These are phyloP conservation scores for Botryosphaeria dothidea DNA, from an alignment of 2,329 filamentous ascomycete species.

Conservation along the genomic window DNA sequence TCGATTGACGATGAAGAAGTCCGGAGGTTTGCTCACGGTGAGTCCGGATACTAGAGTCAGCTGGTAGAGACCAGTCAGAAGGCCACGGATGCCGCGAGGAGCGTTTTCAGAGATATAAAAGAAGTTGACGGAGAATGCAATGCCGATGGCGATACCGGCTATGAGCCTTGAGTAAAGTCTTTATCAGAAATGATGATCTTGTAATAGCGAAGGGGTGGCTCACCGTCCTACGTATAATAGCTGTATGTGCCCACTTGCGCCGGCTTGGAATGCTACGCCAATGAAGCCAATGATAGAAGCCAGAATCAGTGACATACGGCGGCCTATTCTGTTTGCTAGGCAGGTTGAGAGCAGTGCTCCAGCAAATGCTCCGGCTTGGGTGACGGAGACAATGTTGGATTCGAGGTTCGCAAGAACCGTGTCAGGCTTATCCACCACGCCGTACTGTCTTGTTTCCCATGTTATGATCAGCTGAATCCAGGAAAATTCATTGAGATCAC, in stretches of 20 bases:
- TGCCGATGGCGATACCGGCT: slow-evolving; percentile 42
- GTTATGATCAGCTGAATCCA: no score
- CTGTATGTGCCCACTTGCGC: not conserved
- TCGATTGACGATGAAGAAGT: slow-evolving; percentile 65
- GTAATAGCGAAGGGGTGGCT: no score
- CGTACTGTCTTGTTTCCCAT: slow-evolving; percentile 20
- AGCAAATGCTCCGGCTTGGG: not conserved
- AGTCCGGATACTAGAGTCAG: slow-evolving; percentile 65
- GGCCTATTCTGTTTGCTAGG: not conserved
- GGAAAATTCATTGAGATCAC: slow-evolving; percentile 32
- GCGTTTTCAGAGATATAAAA: slow-evolving; percentile 30
- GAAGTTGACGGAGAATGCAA: slow-evolving; percentile 38
- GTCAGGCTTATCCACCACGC: not conserved
- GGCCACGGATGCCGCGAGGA: not conserved
- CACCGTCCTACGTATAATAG: not conserved
- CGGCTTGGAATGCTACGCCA: not conserved
- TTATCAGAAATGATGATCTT: no score
- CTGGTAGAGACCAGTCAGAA: slow-evolving; percentile 22
- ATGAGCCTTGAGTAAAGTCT: slow-evolving; percentile 19
- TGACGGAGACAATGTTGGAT: no score
- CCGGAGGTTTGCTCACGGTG: slow-evolving; percentile 66
- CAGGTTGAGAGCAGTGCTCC: not conserved
- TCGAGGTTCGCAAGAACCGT: not conserved
- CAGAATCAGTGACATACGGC: not conserved
- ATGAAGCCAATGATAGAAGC: not conserved